Evolutionary conservation across 2,329 filamentous ascomycete species (phyloP), one percentile per base, ranked within the genome.

Genomic region (Mariannaea sp.): DNA sequence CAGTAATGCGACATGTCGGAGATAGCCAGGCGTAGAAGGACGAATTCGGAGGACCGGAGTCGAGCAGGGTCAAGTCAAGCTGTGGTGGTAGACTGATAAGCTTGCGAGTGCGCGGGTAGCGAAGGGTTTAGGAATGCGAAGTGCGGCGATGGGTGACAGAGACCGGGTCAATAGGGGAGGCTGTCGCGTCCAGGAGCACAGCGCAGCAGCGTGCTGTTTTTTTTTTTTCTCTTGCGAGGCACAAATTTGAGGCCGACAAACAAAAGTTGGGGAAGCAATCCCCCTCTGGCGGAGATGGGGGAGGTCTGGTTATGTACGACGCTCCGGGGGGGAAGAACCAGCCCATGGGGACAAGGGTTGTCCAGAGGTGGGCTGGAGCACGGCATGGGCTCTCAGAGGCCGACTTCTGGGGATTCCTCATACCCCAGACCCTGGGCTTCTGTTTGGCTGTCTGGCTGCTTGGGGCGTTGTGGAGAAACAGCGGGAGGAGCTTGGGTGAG

Each of bases 261-360:
- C 27, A 55, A 29, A 52, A 43, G 19, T 52, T 43, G 42, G 32
- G 26, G 30, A 52, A 47, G 46, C 7, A 40, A 12, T 41, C 55
- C 48, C 39, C 49, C 47, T 44, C 16, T 41, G 16, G 48, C 41
- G 50, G 51, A 55, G 41, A 63, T 64, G 64, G 64, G 66, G 53
- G 60, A 66, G 56, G 40, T 59, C 53, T 60, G 51, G 49, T 66
- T 66, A 66, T 62, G 64, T 66, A 66, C 64, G n/a, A n/a, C n/a
- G n/a, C n/a, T n/a, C n/a, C n/a, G n/a, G n/a, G n/a, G 54, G 60
- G 59, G 56, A 58, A 61, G 20, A 41, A 56, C 52, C 38, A 59
- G 53, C 59, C 57, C 60, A 59, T 60, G 62, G n/a, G 60, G 36
- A 47, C 20, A 36, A 41, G 24, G 22, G 36, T 36, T 6, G n/a